Percentiles rank a stretch among this genome's conserved stretches.
These are phyloP conservation scores for Teratosphaeria nubilosa DNA, from an alignment of 2,329 filamentous ascomycete species.

Conservation along the genomic window DNA sequence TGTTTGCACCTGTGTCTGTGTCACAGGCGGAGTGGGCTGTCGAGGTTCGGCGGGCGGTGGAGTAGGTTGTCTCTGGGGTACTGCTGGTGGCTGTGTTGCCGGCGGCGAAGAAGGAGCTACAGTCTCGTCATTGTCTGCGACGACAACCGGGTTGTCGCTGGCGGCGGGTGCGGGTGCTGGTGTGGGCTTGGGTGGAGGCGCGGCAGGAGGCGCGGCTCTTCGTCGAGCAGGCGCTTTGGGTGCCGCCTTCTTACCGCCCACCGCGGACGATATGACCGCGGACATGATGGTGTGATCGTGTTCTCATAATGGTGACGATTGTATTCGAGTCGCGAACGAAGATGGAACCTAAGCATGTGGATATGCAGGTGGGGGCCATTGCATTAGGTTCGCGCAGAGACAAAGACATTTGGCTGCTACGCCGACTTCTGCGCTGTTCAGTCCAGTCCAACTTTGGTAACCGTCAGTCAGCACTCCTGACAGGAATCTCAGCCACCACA, in stretches of 20 bases:
- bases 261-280: conserved; percentile 43
- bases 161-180: conserved; percentile 1
- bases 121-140: not conserved
- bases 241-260: conserved; percentile 39
- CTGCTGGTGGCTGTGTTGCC: conserved; percentile 4
- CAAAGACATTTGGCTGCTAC: not conserved
- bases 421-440: not conserved
- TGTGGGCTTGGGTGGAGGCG: conserved; percentile 10
- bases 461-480: not conserved
- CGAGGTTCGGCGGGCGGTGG: conserved; percentile 4
- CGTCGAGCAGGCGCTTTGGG: conserved; percentile 38
- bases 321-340: not conserved
- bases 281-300: conserved; percentile 26
- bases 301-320: not conserved
- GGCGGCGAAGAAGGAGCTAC: conserved; percentile 10
- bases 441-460: not conserved
- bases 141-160: not conserved
- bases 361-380: not conserved
- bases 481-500: not conserved
- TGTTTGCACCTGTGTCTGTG: conserved; percentile 2
- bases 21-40: conserved; percentile 8
- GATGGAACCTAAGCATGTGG: not conserved
- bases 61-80: not conserved
- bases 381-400: too few relatives aligned
- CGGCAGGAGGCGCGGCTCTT: conserved; percentile 25